Conservation (phyloP, 805 yeast genomes). For the Starmerella davenportii region DNA sequence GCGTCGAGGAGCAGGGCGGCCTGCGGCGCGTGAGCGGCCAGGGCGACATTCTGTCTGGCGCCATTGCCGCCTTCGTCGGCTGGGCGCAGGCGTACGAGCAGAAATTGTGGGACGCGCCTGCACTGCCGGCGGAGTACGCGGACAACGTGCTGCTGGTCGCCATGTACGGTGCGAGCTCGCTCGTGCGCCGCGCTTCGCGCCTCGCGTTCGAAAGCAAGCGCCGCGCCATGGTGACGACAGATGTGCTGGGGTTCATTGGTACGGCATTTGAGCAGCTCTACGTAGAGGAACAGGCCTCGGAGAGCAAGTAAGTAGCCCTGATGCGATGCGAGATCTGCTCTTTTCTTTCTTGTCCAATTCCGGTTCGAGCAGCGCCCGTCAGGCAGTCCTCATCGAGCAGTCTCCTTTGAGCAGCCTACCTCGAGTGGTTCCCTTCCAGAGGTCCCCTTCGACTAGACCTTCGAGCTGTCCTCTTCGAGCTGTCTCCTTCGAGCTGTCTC, state of each 20-base stretch:
- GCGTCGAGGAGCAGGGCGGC: constrained; percentile 41
- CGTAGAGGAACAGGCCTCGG: too few relatives aligned
- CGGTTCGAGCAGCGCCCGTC: too few relatives aligned
- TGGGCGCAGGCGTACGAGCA: constrained; percentile 56
- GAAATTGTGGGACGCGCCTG: constrained; percentile 37
- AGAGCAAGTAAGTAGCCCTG: too few relatives aligned
- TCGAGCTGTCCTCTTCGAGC: too few relatives aligned
- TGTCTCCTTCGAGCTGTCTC: too few relatives aligned
- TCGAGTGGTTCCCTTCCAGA: too few relatives aligned
- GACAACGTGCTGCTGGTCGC: constrained; percentile 29
- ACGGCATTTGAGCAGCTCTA: constrained; percentile 35
- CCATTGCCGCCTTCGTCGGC: constrained; percentile 61
- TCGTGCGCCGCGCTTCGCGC: constrained; percentile 47
- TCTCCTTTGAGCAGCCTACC: too few relatives aligned
- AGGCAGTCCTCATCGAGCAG: too few relatives aligned
- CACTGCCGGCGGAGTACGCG: constrained; percentile 16
- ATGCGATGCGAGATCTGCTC: too few relatives aligned
- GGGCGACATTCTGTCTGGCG: constrained; percentile 83
- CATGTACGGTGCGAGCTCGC: constrained; percentile 50
- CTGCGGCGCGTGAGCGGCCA: constrained; percentile 84
- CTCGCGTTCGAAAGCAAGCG: constrained; percentile 49
- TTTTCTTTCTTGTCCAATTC: too few relatives aligned
- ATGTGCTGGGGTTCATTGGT: constrained; percentile 52
- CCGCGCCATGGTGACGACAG: constrained; percentile 72
- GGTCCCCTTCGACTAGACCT: too few relatives aligned